Base-by-base conservation (phyloP, 257 asterid genomes). In the Salvia miltiorrhiza region DNA sequence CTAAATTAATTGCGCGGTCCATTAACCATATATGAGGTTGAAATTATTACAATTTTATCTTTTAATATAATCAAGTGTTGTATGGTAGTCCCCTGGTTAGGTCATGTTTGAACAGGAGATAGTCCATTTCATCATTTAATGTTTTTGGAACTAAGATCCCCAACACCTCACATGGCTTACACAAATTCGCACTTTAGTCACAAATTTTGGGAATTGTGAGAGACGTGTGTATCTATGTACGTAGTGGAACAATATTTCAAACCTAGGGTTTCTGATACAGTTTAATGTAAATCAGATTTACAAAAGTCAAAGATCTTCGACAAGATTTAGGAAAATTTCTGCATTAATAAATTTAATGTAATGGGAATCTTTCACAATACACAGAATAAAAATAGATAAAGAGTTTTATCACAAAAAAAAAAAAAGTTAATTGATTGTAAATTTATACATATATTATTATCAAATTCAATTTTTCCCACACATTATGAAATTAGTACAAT, bases 101-200 rank as follows among this genome's bases (percentile, higher is more conserved):
- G 82, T 75, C 82, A 72, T 69, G 65, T 76, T 81, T 78, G 84
- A 73, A 78, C 80, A 70, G 71, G 72, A 81, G 81, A 73, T 76
- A 60, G 85, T 79, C 83, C 74, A 76, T 79, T 80, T 73, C 74
- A 65, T 26, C 81, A 78, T 81, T 85, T 74, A 85, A 76, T 82
- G 72, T 79, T 66, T 68, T 61, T 47, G 72, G 71, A 72, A 78
- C 68, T 41, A 66, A 81, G 64, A 73, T 78, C 78, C 71, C 76
- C 54, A 81, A 84, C 92, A 81, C 68, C 71, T 74, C 88, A 86
- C 93, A 80, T 88, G 93, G 83, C 82, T 61, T 74, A 76, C 85
- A 78, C 73, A 67, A 45, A 54, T 84, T 68, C 72, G 64, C 77
- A 74, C 37, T 63, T n/a, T 69, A 69, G 56, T 68, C 73, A 45